A percentile compares a stretch with the other conserved stretches of the same genome.
Evolutionary conservation across 495 filamentous ascomycete genomes (phyloP).

Genomic region (Xylaria scruposa): DNA sequence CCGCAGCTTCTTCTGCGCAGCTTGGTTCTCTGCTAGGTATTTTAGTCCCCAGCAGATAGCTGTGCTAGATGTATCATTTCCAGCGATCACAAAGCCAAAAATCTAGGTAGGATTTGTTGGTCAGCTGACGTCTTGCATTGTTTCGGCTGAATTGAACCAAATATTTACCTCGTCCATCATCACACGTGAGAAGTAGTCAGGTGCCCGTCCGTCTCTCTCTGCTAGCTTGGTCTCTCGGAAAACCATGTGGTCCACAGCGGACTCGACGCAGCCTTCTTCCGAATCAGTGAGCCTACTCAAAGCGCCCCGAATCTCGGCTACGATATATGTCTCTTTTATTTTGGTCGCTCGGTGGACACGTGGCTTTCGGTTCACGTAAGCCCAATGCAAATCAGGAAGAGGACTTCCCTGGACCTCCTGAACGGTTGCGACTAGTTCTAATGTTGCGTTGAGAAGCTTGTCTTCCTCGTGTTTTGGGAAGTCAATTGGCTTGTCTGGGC

Average conservation of each 20-base stretch:
- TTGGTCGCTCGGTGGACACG: background rate
- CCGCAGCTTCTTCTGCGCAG: slow-evolving; percentile 37
- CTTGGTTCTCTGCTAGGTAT: slow-evolving; percentile 39
- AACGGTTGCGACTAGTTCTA: background rate
- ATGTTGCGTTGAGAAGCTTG: background rate
- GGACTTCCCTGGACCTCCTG: background rate
- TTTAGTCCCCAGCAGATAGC: slow-evolving; percentile 44
- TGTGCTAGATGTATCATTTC: slow-evolving; percentile 40
- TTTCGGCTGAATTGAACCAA: too few species aligned
- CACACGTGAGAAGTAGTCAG: background rate
- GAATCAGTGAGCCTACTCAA: too few species aligned
- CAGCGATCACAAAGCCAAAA: slow-evolving; percentile 41
- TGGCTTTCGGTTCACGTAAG: background rate
- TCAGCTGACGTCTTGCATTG: too few species aligned
- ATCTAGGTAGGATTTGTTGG: background rate
- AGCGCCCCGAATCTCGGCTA: background rate
- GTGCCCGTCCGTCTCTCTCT: background rate
- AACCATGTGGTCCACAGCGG: slow-evolving; percentile 16
- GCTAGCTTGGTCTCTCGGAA: background rate
- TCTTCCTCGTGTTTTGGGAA: background rate
- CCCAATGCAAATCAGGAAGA: background rate
- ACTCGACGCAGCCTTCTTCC: background rate
- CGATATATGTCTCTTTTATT: background rate
- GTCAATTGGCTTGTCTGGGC: background rate
- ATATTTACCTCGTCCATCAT: slow-evolving; percentile 16